Base-by-base conservation (phyloP, 345 rosid genomes). In the Pugionium cornutum region DNA sequence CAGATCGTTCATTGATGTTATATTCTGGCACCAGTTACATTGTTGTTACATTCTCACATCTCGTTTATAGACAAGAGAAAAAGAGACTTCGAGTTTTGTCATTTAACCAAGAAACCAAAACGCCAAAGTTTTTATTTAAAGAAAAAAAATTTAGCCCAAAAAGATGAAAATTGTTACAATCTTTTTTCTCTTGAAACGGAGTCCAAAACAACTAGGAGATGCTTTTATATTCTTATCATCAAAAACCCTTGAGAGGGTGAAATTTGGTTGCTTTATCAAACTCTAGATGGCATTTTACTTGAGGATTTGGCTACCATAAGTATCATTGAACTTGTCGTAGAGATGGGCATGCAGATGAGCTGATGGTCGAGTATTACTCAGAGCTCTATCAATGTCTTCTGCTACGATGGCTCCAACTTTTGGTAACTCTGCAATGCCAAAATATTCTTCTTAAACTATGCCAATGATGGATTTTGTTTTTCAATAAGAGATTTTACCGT, bases 261-360 rank as follows among this genome's bases (percentile, higher is more conserved):
- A 36, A 11, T 28, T 8, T 39, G 29, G 43, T 39, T 31, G 58
- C 50, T 28, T 62, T 31, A 61, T 47, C 29, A 62, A 30, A 41
- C 37, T 53, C 29, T 62, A 28, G 50, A 49, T 18, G 61, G 18
- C 46, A 69, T 53, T 82, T 82, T 18, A 88, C 39, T 77, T 79
- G 40, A 86, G 83, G 62, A 89, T 83, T 33, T 94, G 97, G 76
- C 99, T 90, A 34, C 99, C 97, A 66, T 94, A 88, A 63, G 90
- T 96, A 2, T 72, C 83, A 68, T 90, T 94, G 64, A 94, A 94
- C 83, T 88, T 90, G 40, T 86, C 95, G 2, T 90, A 90, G 37
- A 85, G 88, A 57, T 88, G 92, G 28, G 92, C 87, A 32, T 85
- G 86, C 33, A 94, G 91, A 81, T 90, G 97, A 54, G 99, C 99